Base-by-base conservation (phyloP, 805 yeast genomes). In the Wickerhamomyces bisporus region DNA sequence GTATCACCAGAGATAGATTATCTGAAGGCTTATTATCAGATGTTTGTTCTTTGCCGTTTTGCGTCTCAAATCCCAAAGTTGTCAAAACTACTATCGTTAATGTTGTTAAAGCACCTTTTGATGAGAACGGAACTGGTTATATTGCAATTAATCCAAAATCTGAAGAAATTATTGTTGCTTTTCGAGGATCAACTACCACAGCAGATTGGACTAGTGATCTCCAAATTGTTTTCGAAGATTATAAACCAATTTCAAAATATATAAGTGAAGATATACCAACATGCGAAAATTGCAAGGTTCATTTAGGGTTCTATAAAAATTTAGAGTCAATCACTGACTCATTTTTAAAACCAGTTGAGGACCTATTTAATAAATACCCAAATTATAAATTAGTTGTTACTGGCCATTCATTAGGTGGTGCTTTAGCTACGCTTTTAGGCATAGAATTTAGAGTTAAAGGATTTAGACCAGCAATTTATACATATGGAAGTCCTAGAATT, bases 401-500 rank as follows among this genome's bases (percentile, higher is more conserved):
- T 1, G 94, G 95, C 0, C 94, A 85, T 60, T 85, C 94, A 0
- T 61, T 85, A 34, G 89, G 89, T 1, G 94, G 79, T 2, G 88
- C 91, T 0, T 52, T 82, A 29, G 81, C 89, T 1, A 58, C 70
- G 2, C 61, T 85, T 29, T 66, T 75, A 13, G 91, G 83, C 0
- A 68, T 79, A 31, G 93, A 85, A 50, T 64, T 81, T 33, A 64
- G 71, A 42, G 48, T 77, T 12, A 47, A 73, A 55, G 87, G 86
- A 0, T 64, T 60, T 41, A 52, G 70, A 15, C 81, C 84, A 0
- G 52, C 69, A 29, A 71, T 83, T 2, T 58, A 77, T 23, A 68
- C 82, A 1, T 79, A 65, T 61, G 95, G 81, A 2, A 68, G 76
- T 7, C 93, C 94, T 0, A 77, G 73, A 45, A 62, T 83, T 21